Base-by-base conservation (phyloP, 163 green algal species). In the Chlamydomonas reinhardtii region DNA sequence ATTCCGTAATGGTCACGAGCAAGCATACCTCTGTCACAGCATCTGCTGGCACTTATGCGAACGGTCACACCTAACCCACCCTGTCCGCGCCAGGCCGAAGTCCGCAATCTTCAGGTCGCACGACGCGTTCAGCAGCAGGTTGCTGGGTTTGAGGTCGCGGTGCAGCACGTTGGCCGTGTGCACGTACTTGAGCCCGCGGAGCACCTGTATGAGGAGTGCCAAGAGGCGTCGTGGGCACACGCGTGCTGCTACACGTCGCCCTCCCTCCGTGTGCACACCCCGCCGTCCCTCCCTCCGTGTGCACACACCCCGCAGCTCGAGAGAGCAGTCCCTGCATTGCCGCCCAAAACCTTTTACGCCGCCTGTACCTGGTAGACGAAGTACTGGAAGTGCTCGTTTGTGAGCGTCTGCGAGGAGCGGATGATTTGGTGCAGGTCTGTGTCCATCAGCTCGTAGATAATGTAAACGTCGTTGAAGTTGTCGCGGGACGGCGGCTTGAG, bases 401-500 rank as follows among this genome's bases (percentile, higher is more conserved):
- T 95, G 14, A 99, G 93, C 3, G 94, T 85, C 92, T 99, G 98
- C 19, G 90, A 92, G 59, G 95, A 98, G 68, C 96, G 93, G 88
- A 99, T 99, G 93, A 99, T 99, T 91, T 99, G 98, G 94, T 99
- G 97, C 88, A 99, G 93, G 91, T 99, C 98, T 43, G 98, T 99
- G 94, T 99, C 98, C 97, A 99, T 99, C 29, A 99, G 94, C 91
- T 99, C 98, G 76, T 99, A 98, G 48, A 99, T 96, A 22, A 99
- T 92, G 94, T 99, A 99, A 0, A 99, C 96, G 64, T 99, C 97
- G 70, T 98, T 97, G 92, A 97, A 99, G 54, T 89, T 87, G 73
- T 94, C 90, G 68, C 89, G 89, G 62, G 74, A 88, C 34, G 85
- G 68, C 17, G 96, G 92, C 71, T 88, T 87, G 88, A 97, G 89